Evolutionary conservation across 1,284 basidiomycete genomes (phyloP).

Genomic region (Tremellales sp.): DNA sequence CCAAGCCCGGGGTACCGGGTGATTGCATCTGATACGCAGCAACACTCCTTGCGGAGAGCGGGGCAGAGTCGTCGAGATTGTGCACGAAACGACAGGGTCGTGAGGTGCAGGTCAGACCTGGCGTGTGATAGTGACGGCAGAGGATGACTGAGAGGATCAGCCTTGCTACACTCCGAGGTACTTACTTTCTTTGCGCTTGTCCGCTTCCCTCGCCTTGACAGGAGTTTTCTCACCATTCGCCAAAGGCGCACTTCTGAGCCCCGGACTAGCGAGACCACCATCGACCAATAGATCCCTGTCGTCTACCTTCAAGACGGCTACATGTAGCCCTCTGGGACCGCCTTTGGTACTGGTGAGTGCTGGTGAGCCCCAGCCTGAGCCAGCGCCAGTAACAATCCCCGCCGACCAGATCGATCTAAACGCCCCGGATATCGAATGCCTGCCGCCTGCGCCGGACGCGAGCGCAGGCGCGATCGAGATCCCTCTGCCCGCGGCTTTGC

Average conservation of each 20-base stretch:
- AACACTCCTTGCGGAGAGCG: slow-evolving; percentile 1
- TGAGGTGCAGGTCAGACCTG: slow-evolving; percentile 46
- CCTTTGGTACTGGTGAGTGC: slow-evolving; percentile 10
- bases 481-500: slow-evolving; percentile 23
- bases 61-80: slow-evolving; percentile 21
- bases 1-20: slow-evolving; percentile 31
- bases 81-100: slow-evolving; percentile 50
- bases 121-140: slow-evolving; percentile 49
- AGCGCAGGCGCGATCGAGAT: slow-evolving; percentile 26
- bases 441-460: slow-evolving; percentile 11
- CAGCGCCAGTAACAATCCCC: slow-evolving; percentile 10
- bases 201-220: slow-evolving; percentile 7
- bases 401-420: slow-evolving; percentile 34
- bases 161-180: neutral
- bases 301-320: slow-evolving; percentile 35
- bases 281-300: slow-evolving; percentile 28
- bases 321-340: slow-evolving; percentile 32
- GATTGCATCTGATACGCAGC: slow-evolving; percentile 13
- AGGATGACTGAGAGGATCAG: slow-evolving; percentile 35
- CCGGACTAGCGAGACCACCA: slow-evolving; percentile 29
- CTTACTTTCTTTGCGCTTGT: slow-evolving; percentile 29
- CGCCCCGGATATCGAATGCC: too few species aligned
- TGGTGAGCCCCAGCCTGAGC: slow-evolving; percentile 29
- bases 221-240: slow-evolving; percentile 6
- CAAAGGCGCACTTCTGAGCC: slow-evolving; percentile 7